Base-by-base conservation (phyloP, 306 rosid species). In the Pyrus pyrifolia region DNA sequence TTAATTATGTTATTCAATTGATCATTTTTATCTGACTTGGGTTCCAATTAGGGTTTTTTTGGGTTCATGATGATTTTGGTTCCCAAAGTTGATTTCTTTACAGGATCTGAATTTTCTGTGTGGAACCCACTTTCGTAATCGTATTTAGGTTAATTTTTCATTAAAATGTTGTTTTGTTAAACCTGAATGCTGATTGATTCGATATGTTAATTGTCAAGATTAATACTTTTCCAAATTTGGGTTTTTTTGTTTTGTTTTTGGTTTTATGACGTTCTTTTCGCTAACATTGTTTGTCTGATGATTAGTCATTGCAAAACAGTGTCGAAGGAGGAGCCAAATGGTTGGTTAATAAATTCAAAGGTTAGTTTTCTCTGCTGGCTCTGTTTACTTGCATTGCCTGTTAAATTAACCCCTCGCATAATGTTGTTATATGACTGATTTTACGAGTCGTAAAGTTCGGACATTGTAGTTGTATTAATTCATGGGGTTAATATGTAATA, bases 341-440 rank as follows among this genome's bases (percentile, higher is more conserved):
- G 98, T 33, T 93, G 78, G 93, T 93, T 79, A 88, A 85, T 88
- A 89, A 93, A 81, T 27, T 93, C 52, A 91, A 91, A 91, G 98
- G 98, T 93, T 67, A 76, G 89, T 80, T 71, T 79, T 31, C 23
- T 40, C 70, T 29, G 55, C 58, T 63, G 29, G 21, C 76, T 68
- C 25, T 60, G 8, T 58, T 33, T 29, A 61, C 17, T 67, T 77
- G 15, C 65, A 46, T 57, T 78, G 69, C 46, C 3, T 72, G 55
- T 66, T 49, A 6, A 46, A 25, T 52, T 72, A 46, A 49, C 64
- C 71, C 64, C 71, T 44, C 45, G 45, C 23, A 57, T 23, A 45
- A 29, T 49, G 77, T 38, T 45, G 31, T 68, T 23, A 4, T 69
- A 12, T 44, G 62, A 30, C 38, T 77, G 38, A 68, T 19, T 30